Evolutionary conservation across 2,329 filamentous ascomycete genomes (phyloP).

Genomic region (Botrytis cinerea): DNA sequence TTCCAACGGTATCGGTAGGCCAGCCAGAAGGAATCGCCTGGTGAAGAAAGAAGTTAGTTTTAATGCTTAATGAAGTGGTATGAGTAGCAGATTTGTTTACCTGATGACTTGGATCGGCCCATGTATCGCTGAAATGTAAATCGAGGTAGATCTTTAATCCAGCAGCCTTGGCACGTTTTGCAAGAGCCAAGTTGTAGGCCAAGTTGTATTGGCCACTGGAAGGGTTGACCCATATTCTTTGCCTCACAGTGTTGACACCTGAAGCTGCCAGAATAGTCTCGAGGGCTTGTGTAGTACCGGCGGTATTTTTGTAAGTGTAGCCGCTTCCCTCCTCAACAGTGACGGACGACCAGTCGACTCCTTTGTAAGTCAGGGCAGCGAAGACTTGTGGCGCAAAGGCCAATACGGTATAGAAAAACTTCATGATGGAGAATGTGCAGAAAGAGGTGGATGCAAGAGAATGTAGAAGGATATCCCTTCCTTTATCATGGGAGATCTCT

Average conservation of each 20-base stretch:
- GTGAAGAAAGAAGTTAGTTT: constrained; percentile 10
- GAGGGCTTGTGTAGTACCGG: constrained; percentile 55
- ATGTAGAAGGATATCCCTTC: neutral
- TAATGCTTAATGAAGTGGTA: neutral
- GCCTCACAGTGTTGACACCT: constrained; percentile 70
- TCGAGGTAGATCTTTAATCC: constrained; percentile 61
- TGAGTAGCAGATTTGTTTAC: constrained; percentile 32
- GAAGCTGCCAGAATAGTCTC: constrained; percentile 62
- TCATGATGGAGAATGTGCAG: neutral
- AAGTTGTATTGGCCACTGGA: constrained; percentile 66
- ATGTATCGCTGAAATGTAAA: constrained; percentile 68
- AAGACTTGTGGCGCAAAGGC: constrained; percentile 24
- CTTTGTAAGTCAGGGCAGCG: constrained; percentile 58
- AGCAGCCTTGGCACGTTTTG: constrained; percentile 61
- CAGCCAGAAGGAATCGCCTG: constrained; percentile 61
- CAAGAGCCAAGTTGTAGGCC: constrained; percentile 69
- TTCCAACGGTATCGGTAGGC: constrained; percentile 57
- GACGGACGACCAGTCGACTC: constrained; percentile 71
- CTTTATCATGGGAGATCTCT: neutral
- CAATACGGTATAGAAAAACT: constrained; percentile 16
- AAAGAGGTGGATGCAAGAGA: neutral
- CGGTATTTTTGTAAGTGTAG: constrained; percentile 59
- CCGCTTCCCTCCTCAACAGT: constrained; percentile 63
- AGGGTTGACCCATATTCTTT: constrained; percentile 72
- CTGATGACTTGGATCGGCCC: constrained; percentile 69